Base-by-base conservation (phyloP, 306 rosid species). In the Vachellia pachyceras region DNA sequence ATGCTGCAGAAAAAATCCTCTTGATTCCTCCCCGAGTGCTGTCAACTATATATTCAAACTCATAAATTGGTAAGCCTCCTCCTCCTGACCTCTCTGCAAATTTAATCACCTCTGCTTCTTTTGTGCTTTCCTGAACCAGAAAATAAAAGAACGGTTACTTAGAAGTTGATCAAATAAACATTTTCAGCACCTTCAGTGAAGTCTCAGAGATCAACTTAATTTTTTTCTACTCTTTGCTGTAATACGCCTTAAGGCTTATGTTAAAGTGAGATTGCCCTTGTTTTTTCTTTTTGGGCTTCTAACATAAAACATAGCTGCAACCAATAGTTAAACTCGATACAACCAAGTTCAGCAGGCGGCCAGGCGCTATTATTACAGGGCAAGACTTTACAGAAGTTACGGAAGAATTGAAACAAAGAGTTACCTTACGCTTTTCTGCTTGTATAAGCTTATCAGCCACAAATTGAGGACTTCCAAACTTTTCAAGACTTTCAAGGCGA, bases 11-110 rank as follows among this genome's bases (percentile, higher is more conserved):
- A 78, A 95, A 93, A 4, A 95, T 81, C 82, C 94, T 90, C 85
- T 91, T 95, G 87, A 89, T 65, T 69, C 99, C 99, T 86, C 99
- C 99, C 20, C 99, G 77, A 13, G 94, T 85, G 89, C 97, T 92
- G 78, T 95, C 95, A 54, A 93, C 20, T 77, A 36, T 77, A 76
- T 92, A 92, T 83, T 95, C 97, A 76, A 95, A 89, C 86, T 95
- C 97, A 42, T 95, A 95, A 65, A 95, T 86, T 72, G 86, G 88
- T 73, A 89, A 84, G 45, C 77, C 84, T 78, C 90, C 84, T 39
- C 82, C 61, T 37, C 99, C 95, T 10, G 88, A 72, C 86, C 99
- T 88, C 86, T 92, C 95, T 40, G 87, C 88, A 57, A 71, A 91
- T 58, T 86, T 60, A 79, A 95, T 77, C 74, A 95, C 88, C 80